Evolutionary conservation across 2,329 filamentous ascomycete species (phyloP).

Genomic region (Celoporthe dispersa): DNA sequence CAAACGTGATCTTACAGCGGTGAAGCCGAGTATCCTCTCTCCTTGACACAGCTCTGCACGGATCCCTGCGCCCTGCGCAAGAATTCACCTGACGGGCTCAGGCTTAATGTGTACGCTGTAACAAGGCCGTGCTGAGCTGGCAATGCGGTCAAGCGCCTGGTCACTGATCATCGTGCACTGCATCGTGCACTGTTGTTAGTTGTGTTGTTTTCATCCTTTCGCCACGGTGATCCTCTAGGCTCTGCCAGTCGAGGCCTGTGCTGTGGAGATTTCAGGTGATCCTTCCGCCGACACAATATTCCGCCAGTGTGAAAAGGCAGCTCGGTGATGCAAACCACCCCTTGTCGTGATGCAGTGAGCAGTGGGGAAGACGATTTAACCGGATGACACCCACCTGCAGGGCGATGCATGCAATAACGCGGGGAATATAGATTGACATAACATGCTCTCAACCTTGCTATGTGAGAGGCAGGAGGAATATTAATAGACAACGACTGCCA

Average conservation of each 20-base stretch:
- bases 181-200: not conserved
- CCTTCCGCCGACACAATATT: not conserved
- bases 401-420: not conserved
- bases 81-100: too few species aligned
- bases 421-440: not conserved
- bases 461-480: not conserved
- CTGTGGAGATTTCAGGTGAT: not conserved
- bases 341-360: not conserved
- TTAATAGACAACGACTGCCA: not conserved
- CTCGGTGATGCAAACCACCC: not conserved
- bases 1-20: not conserved
- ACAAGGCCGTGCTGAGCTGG: not conserved
- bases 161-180: not conserved
- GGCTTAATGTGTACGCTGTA: not conserved
- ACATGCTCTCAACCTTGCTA: not conserved
- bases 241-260: too few species aligned
- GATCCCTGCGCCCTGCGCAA: not conserved
- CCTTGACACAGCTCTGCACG: not conserved
- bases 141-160: not conserved
- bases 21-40: not conserved
- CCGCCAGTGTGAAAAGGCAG: not conserved
- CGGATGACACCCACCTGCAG: not conserved
- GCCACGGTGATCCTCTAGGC: too few species aligned
- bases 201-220: too few species aligned
- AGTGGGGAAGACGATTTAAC: conserved; percentile 1